phyloP scores from a whole-genome alignment of 1,284 basidiomycete genomes.

The Ganoderma boninense region DNA sequence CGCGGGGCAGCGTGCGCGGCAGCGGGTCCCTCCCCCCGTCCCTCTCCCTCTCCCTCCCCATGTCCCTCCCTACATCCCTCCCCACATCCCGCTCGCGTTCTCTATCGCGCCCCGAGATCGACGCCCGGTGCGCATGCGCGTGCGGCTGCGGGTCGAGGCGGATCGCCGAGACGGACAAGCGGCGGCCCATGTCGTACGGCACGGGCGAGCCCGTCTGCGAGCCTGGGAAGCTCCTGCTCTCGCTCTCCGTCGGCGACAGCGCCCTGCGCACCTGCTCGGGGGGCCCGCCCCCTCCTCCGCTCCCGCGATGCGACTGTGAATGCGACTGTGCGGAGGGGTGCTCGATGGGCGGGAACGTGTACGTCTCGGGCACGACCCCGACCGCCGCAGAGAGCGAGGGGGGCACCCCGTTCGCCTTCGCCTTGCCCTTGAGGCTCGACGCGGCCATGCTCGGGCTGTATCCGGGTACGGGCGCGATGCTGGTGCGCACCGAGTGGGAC shows the following conservation, averaged over 20 bases:
- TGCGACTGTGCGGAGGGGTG: conserved; percentile 2
- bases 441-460: conserved; percentile 36
- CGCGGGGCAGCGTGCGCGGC: conserved; percentile 17
- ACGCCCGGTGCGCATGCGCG: background rate
- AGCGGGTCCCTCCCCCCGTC: conserved; percentile 3
- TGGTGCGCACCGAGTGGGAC: conserved; percentile 18
- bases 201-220: conserved; percentile 53
- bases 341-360: conserved; percentile 34
- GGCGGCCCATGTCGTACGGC: conserved; percentile 54
- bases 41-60: conserved; percentile 8
- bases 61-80: background rate
- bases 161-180: conserved; percentile 56
- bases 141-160: conserved; percentile 49
- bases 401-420: conserved; percentile 45
- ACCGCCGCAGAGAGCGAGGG: conserved; percentile 24
- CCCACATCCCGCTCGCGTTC: conserved; percentile 6
- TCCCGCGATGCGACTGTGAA: too few species aligned
- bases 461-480: conserved; percentile 22
- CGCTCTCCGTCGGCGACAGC: conserved; percentile 41
- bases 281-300: conserved; percentile 10
- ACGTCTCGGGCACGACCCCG: conserved; percentile 28
- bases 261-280: conserved; percentile 37
- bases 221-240: conserved; percentile 42
- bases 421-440: conserved; percentile 39
- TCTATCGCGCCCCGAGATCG: background rate